These are phyloP conservation scores for Excoecaria agallocha DNA, from an alignment of 345 rosid genomes.

Conservation along the genomic window DNA sequence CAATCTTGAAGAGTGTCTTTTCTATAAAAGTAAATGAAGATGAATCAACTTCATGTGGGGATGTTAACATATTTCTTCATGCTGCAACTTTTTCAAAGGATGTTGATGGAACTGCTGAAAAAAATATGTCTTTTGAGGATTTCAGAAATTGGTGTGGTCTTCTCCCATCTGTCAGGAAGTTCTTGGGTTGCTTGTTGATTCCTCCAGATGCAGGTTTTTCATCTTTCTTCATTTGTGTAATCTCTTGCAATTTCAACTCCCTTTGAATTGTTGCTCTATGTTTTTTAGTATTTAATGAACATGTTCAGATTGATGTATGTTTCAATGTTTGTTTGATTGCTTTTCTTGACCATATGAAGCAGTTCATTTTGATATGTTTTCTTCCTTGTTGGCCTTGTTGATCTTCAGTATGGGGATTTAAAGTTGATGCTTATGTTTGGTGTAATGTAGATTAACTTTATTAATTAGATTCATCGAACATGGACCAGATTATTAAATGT, in stretches of 20 bases:
- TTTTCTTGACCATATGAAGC: background rate
- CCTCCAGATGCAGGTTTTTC: conserved; percentile 61
- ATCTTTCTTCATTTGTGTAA: conserved; percentile 15
- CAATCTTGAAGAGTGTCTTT: conserved; percentile 51
- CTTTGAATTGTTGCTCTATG: background rate
- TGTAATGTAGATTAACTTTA: background rate
- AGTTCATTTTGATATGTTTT: background rate
- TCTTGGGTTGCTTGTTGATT: conserved; percentile 70
- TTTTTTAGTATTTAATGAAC: background rate
- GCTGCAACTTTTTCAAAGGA: conserved; percentile 58
- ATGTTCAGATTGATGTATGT: background rate
- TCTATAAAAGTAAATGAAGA: conserved; percentile 30
- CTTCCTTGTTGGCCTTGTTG: background rate
- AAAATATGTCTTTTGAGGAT: conserved; percentile 73
- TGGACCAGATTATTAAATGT: background rate
- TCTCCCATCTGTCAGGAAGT: conserved; percentile 71
- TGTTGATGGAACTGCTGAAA: conserved; percentile 35
- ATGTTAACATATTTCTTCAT: conserved; percentile 49
- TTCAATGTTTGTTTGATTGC: background rate
- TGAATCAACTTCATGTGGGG: conserved; percentile 36
- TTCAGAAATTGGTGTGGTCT: conserved; percentile 66
- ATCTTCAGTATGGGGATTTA: background rate
- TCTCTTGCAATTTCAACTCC: background rate
- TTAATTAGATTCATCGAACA: background rate
- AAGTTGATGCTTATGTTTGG: background rate